Base-by-base conservation (phyloP, 2,329 filamentous ascomycete species). In the Microdochium trichocladiopsis region DNA sequence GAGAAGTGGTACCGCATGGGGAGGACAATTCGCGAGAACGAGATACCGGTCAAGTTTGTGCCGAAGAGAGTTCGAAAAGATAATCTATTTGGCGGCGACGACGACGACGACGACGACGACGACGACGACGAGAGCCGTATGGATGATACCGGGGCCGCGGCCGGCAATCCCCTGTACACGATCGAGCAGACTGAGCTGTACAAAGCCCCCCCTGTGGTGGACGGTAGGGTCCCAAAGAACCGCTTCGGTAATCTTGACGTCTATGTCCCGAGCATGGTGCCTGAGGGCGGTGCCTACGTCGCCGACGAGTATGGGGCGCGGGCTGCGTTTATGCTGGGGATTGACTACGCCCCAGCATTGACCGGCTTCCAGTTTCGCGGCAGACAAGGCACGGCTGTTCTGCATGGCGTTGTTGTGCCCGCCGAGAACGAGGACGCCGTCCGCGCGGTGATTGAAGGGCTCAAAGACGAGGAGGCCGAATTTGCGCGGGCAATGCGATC, bases 1-100 rank as follows among this genome's bases (percentile, higher is more conserved):
- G 90, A 95, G 58, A 90, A 88, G 57, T 99, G 94, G 95, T 96
- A 94, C 67, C 84, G 92, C 2, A 71, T 93, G 54, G 94, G 94
- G 0, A 79, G 90, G 24, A 86, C 91, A 57, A 82, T 99, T 8
- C 89, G 83, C 58, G 71, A 82, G 0, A 83, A 87, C 14, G 89
- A 96, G 65, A 86, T 94, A 52, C 90, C 94, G 0, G 77, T 88
- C 14, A 97, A 96, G 65, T 86, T 86, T 64, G 71, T 90, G 2
- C 73, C 77, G 0, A 77, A 79, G 60, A 67, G 72, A 58, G 67
- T 74, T 47, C 67, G 66, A 24, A 54, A 58, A 43, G 59, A 63
- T 48, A 51, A 57, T 41, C 59, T 62, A 10, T 63, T 73, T 14
- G 74, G 75, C 25, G 69, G 67, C 9, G 70, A 72, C 1, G 63